phyloP scores from a whole-genome alignment of 2,329 filamentous ascomycete genomes.

The Colletotrichum sp. region DNA sequence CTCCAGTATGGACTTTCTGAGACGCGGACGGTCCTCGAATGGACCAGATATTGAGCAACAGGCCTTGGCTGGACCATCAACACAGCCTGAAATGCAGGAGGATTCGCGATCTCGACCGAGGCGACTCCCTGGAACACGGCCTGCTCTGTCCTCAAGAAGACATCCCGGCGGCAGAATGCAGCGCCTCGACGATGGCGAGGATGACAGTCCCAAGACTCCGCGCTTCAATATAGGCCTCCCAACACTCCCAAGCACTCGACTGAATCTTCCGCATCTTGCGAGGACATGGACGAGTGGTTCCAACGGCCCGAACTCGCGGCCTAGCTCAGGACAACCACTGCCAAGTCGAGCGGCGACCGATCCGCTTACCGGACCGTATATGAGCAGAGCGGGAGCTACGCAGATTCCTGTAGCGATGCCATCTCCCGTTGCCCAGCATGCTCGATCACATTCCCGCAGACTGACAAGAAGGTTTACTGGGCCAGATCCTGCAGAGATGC shows the following conservation, averaged over 20 bases:
- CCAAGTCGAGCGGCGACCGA: slow-evolving; percentile 20
- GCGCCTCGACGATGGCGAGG: slow-evolving; percentile 25
- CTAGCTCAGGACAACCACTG: slow-evolving; percentile 18
- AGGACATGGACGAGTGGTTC: slow-evolving; percentile 43
- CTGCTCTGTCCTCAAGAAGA: neutral
- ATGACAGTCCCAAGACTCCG: slow-evolving; percentile 54
- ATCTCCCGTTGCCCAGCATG: neutral
- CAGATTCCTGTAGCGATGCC: neutral
- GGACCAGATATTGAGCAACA: slow-evolving; percentile 11
- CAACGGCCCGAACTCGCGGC: slow-evolving; percentile 26
- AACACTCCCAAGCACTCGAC: slow-evolving; percentile 43
- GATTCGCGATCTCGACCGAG: neutral
- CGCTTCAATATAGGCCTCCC: slow-evolving; percentile 41
- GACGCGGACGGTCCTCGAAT: neutral
- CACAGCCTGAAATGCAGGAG: slow-evolving; percentile 19
- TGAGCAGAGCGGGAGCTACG: neutral
- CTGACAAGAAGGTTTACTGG: slow-evolving; percentile 34
- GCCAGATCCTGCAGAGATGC: slow-evolving; percentile 53
- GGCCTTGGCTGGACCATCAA: neutral
- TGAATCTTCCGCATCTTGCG: slow-evolving; percentile 46
- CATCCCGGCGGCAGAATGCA: neutral
- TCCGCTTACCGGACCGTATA: slow-evolving; percentile 12
- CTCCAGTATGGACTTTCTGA: slow-evolving; percentile 14
- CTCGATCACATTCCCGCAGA: neutral
- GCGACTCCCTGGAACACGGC: slow-evolving; percentile 3